Base-by-base conservation (phyloP, 805 yeast genomes). In the Blastobotrys mokoenaii region DNA sequence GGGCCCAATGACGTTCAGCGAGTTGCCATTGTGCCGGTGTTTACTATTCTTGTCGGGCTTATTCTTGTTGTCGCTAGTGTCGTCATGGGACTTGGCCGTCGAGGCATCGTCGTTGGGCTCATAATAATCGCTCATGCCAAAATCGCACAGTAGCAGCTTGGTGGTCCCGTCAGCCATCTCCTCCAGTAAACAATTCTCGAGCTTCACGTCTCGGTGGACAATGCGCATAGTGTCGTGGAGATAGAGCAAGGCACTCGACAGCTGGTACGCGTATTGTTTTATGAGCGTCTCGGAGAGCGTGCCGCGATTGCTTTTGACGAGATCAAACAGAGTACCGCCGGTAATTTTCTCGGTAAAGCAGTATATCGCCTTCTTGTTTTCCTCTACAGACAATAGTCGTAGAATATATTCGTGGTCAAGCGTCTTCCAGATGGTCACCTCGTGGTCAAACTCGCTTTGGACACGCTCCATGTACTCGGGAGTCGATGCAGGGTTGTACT, bases 251-350 rank as follows among this genome's bases (percentile, higher is more conserved):
- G 83, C 89, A 10, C 67, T 60, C 2, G 76, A 71, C 2, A 87
- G 70, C 54, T 84, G 87, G 25, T 62, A 53, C 3, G 73, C 56
- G 52, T 74, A 74, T 9, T 59, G 53, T n/a, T 58, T 54, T 2
- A 75, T 62, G 15, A 43, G 43, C 35, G 47, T 40, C 16, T 36
- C 22, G 18, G 44, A 51, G 7, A 51, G 41, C 2, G 46, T 38
- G 25, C 41, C 61, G 20, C 85, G 85, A 87, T 71, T 64, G n/a
- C 65, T 61, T 37, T 73, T 67, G 10, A 84, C 90, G 35, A 81
- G 59, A 52, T 86, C 95, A 60, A 80, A 88, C 30, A 89, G 64
- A 0, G 95, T 83, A 0, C 97, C 96, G 30, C 86, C 87, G 47
- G 72, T 68, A 11, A 82, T 74, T 46, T 77, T 68, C 31, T 79